Conservation (phyloP, 768 basidiomycete genomes). For the Pisolithus tinctorius region DNA sequence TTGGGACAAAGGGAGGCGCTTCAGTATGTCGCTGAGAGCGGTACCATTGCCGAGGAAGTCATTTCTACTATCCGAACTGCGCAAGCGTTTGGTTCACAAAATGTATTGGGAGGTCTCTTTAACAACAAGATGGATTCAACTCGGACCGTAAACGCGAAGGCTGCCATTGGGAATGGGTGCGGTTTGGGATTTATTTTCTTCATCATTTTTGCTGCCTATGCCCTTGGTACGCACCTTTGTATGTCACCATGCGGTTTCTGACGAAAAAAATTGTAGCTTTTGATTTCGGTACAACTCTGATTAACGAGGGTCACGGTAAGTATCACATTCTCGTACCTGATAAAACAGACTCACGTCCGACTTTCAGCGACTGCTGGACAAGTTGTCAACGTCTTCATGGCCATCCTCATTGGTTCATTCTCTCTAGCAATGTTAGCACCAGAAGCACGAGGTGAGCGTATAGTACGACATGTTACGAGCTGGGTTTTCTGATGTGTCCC, state of each 20-base stretch:
- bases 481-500: not conserved
- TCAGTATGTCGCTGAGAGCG: slow-evolving; percentile 69
- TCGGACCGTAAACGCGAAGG: slow-evolving; percentile 46
- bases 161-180: slow-evolving; percentile 51
- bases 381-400: slow-evolving; percentile 79
- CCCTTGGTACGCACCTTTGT: slow-evolving; percentile 39
- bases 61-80: slow-evolving; percentile 85
- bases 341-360: not conserved
- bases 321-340: not conserved
- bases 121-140: slow-evolving; percentile 52
- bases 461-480: not conserved
- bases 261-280: slow-evolving; percentile 49
- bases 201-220: slow-evolving; percentile 72
- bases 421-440: slow-evolving; percentile 80
- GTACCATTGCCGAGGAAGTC: slow-evolving; percentile 87
- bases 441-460: slow-evolving; percentile 65
- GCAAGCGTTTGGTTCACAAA: slow-evolving; percentile 86
- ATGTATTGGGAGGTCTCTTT: slow-evolving; percentile 58
- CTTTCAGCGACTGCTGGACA: slow-evolving; percentile 53
- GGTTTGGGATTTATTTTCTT: slow-evolving; percentile 77
- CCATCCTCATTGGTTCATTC: slow-evolving; percentile 87
- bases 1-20: slow-evolving; percentile 43
- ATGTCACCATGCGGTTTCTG: not conserved
- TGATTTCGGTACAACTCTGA: slow-evolving; percentile 82
- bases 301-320: slow-evolving; percentile 51